Conservation (phyloP, 1,284 basidiomycete species). For the Grifola frondosa region DNA sequence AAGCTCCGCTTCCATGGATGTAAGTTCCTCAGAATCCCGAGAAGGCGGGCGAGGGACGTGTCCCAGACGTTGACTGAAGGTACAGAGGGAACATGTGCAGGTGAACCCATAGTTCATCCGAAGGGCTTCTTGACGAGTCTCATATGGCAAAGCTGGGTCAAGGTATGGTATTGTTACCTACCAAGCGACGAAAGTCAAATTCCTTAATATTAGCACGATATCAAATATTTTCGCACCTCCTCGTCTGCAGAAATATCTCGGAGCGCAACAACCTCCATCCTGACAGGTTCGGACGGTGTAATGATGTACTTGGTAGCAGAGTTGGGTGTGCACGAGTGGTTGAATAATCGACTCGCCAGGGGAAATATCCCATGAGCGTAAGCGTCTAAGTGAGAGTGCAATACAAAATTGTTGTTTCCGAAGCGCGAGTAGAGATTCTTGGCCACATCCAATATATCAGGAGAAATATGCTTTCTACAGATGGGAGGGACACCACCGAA, state of each 20-base stretch:
- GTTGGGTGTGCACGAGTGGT: conserved; percentile 76
- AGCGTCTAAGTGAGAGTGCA: conserved; percentile 66
- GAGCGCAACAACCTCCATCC: conserved; percentile 64
- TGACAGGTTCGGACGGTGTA: conserved; percentile 34
- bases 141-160: conserved; percentile 64
- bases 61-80: conserved; percentile 36
- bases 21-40: conserved; percentile 24
- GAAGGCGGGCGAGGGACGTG: conserved; percentile 39
- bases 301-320: conserved; percentile 62
- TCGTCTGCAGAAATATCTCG: conserved; percentile 53
- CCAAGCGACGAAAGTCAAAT: neutral
- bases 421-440: conserved; percentile 54
- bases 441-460: conserved; percentile 25
- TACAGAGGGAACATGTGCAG: conserved; percentile 61
- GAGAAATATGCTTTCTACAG: conserved; percentile 17
- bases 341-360: conserved; percentile 68
- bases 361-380: conserved; percentile 74
- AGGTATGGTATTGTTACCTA: conserved; percentile 75
- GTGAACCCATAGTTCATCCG: conserved; percentile 64
- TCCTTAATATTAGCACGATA: neutral
- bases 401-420: conserved; percentile 74
- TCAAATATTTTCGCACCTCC: conserved; percentile 46
- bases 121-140: conserved; percentile 58
- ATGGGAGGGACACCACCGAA: conserved; percentile 23
- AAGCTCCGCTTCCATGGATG: conserved; percentile 36